Base-by-base conservation (phyloP, 2,329 filamentous ascomycete genomes). In the Akanthomyces muscarius region DNA sequence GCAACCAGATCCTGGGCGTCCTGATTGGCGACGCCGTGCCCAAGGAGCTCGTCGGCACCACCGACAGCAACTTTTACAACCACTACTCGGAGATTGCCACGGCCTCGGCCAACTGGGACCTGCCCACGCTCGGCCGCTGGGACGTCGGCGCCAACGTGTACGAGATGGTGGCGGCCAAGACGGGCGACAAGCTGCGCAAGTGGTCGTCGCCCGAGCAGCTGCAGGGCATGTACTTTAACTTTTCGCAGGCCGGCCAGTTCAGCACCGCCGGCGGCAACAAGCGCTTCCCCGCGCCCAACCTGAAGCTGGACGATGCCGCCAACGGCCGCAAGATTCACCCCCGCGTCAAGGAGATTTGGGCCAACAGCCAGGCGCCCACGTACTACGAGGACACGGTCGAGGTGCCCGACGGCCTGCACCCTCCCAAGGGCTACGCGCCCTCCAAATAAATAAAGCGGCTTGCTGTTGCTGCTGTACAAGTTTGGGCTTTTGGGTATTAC, bases 11-110 rank as follows among this genome's bases (percentile, higher is more conserved):
- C 59, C 83, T 91, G 64, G 84, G 80, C 66, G 81, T 95, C 67
- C 82, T 95, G 0, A 77, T 95, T 3, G 91, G 91, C 18, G 90
- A 90, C 64, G 88, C 86, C n/a, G 75, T 96, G 2, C 89, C 89
- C 13, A 59, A 78, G 5, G 59, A 82, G n/a, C 81, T 89, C 1
- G 76, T 86, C 48, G 89, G 89, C 62, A 91, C 89, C 28, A 85
- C 79, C 2, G 91, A 96, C 74, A 70, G 77, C 68, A 84, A 79
- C 71, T 93, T 85, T 74, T 91, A 91, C 78, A 87, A 87, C 73
- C 89, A 91, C 77, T 91, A 90, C 79, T 88, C 84, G 10, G 80
- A 84, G 68, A 81, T 91, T 66, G 77, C 88, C n/a, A 86, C 87
- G 21, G 83, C 89, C 11, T 76, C 83, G 63, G 86, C 86, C 63